A percentile compares a stretch with the other conserved stretches of the same genome.
Evolutionary conservation across 1,139 yeast species (phyloP).

Genomic region (Suhomyces yuchorum): DNA sequence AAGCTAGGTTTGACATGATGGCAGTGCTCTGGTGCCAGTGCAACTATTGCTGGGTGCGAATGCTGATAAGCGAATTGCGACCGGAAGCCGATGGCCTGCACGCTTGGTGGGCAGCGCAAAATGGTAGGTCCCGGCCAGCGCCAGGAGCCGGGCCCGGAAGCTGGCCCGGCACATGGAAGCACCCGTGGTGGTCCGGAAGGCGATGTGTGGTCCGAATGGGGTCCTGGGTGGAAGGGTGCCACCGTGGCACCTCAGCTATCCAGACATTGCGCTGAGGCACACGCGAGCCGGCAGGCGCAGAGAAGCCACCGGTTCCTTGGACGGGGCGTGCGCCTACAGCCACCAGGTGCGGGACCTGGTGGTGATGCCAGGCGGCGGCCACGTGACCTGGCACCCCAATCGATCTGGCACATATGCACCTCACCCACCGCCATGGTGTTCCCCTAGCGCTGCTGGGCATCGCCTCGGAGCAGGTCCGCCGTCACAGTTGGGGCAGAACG

Average conservation of each 20-base stretch:
- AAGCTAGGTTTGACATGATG: background rate
- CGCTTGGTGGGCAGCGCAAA: too few species aligned
- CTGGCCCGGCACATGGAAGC: too few species aligned
- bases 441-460: background rate
- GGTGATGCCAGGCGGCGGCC: background rate
- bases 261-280: background rate
- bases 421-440: background rate
- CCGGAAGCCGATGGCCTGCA: too few species aligned
- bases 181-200: too few species aligned
- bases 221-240: too few species aligned
- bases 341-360: background rate
- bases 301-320: background rate
- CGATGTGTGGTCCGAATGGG: too few species aligned
- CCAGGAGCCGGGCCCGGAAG: too few species aligned
- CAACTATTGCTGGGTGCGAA: too few species aligned
- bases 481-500: background rate
- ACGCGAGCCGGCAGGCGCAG: background rate
- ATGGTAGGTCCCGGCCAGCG: too few species aligned
- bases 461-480: background rate
- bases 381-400: background rate
- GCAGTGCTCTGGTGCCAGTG: too few species aligned
- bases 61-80: too few species aligned
- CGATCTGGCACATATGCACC: background rate
- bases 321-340: background rate
- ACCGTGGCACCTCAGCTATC: background rate